Percentiles rank a stretch among this genome's conserved stretches.
Conservation (phyloP, 2,329 filamentous ascomycete species). For the Periglandula ipomoeae region DNA sequence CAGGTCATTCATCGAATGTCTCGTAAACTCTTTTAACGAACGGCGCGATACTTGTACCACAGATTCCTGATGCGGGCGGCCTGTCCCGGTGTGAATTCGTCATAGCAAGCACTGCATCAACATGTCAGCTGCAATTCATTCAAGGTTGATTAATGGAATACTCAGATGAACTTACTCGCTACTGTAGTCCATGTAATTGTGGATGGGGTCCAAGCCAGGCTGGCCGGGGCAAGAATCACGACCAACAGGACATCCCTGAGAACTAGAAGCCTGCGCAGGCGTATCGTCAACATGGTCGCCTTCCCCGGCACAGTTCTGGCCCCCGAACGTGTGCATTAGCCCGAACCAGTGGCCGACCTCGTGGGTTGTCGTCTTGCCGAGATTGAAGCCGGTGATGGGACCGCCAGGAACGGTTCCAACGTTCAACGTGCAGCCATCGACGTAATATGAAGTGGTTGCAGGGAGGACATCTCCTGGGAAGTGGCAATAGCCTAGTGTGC, state of each 20-base stretch:
- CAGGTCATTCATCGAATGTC: background rate
- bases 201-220: slow-evolving; percentile 25
- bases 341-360: background rate
- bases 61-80: background rate
- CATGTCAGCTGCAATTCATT: no score
- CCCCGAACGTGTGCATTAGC: background rate
- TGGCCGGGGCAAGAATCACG: slow-evolving; percentile 11
- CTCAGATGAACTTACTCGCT: slow-evolving; percentile 32
- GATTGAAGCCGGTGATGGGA: background rate
- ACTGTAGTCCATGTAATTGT: slow-evolving; percentile 34
- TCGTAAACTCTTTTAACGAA: no score
- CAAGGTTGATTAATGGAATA: no score
- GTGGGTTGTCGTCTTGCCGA: background rate
- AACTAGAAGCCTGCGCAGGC: slow-evolving; percentile 12
- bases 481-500: slow-evolving; percentile 2
- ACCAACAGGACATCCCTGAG: background rate
- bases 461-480: background rate
- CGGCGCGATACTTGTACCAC: background rate
- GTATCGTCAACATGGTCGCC: background rate
- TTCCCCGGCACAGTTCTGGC: background rate
- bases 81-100: background rate
- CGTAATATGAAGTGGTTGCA: no score
- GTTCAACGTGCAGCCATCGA: background rate
- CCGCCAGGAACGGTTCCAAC: slow-evolving; percentile 1
- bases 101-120: slow-evolving; percentile 1